Percentiles rank a stretch among this genome's conserved stretches.
phyloP scores from a whole-genome alignment of 495 filamentous ascomycete genomes.

The Xylaria intraflava region DNA sequence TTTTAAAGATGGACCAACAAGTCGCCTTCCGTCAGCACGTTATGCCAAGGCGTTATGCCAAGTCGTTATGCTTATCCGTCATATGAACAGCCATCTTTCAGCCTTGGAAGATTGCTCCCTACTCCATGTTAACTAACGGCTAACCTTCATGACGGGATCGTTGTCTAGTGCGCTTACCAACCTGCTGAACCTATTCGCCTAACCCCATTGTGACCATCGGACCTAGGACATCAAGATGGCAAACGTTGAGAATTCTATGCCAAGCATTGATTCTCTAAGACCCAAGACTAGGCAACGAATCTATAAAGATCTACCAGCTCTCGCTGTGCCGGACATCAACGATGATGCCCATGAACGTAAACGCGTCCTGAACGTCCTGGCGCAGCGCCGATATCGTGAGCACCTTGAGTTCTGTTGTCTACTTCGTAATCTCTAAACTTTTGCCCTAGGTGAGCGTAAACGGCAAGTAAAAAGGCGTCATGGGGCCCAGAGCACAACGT shows the following conservation, averaged over 20 bases:
- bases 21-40: background rate
- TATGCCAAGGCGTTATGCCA: conserved; percentile 9
- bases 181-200: background rate
- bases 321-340: conserved; percentile 27
- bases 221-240: background rate
- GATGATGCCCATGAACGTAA: conserved; percentile 41
- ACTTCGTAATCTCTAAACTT: background rate
- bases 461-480: conserved; percentile 8
- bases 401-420: background rate
- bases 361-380: conserved; percentile 44
- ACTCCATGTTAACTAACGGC: background rate
- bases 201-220: background rate
- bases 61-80: background rate
- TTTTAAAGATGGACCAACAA: background rate
- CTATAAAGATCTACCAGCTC: conserved; percentile 18
- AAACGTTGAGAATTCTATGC: background rate
- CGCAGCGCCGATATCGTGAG: conserved; percentile 46
- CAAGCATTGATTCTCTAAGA: background rate
- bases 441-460: conserved; percentile 23
- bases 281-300: conserved; percentile 19
- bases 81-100: background rate
- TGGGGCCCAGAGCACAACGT: background rate
- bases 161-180: background rate
- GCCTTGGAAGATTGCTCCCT: background rate
- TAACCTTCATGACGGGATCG: background rate